phyloP scores from a whole-genome alignment of 2,329 filamentous ascomycete genomes.

The Cladorrhinum sp. region DNA sequence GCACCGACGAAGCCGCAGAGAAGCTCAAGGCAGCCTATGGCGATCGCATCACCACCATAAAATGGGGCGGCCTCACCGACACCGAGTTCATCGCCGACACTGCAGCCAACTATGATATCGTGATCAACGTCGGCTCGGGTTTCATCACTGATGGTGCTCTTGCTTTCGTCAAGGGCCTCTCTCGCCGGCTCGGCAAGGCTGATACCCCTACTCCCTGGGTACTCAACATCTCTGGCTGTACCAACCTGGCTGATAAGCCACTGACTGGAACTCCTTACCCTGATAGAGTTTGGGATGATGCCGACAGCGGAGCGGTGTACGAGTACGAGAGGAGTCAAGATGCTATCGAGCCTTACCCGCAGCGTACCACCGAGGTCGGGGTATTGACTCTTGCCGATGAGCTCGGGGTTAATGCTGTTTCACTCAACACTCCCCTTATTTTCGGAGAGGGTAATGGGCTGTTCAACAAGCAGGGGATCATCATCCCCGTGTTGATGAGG shows the following conservation, averaged over 20 bases:
- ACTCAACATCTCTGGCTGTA: constrained; percentile 16
- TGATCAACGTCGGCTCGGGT: constrained; percentile 17
- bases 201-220: constrained; percentile 11
- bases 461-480: constrained; percentile 18
- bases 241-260: constrained; percentile 16
- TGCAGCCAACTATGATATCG: constrained; percentile 17
- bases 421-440: constrained; percentile 14
- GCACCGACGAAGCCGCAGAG: constrained; percentile 10
- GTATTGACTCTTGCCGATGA: constrained; percentile 14
- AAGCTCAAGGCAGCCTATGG: constrained; percentile 17
- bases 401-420: constrained; percentile 15
- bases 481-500: constrained; percentile 9
- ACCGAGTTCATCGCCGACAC: constrained; percentile 11
- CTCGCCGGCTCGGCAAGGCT: neutral
- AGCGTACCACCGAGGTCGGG: constrained; percentile 15
- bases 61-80: constrained; percentile 16
- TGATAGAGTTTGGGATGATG: constrained; percentile 16
- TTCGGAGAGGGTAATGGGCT: constrained; percentile 16
- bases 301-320: constrained; percentile 12
- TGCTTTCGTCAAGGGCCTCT: constrained; percentile 14
- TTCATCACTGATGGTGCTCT: constrained; percentile 13
- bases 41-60: constrained; percentile 15
- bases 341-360: constrained; percentile 6
- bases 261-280: constrained; percentile 11
- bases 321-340: constrained; percentile 16